Conservation (phyloP, 2,329 filamentous ascomycete species). For the Chrysoporthe puriensis region DNA sequence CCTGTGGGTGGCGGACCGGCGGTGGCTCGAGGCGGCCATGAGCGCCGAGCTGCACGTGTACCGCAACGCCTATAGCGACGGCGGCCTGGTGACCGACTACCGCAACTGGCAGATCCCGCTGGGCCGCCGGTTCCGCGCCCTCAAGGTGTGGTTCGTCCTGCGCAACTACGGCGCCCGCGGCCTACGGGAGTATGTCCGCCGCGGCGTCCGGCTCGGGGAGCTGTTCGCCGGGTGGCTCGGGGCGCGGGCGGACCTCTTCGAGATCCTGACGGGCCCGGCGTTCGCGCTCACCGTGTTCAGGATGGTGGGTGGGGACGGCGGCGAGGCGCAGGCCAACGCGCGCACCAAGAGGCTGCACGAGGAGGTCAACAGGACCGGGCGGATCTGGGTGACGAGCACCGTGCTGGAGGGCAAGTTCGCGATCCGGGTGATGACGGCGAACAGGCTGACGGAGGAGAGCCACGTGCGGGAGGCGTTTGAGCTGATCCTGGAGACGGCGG, state of each 20-base stretch:
- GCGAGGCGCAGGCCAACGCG: constrained; percentile 60
- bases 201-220: constrained; percentile 71
- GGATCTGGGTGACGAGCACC: constrained; percentile 80
- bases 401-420: constrained; percentile 74
- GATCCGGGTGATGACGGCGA: constrained; percentile 80
- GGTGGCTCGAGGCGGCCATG: constrained; percentile 78
- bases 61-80: constrained; percentile 78
- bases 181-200: constrained; percentile 72
- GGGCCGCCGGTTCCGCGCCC: constrained; percentile 80
- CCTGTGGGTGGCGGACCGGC: constrained; percentile 76
- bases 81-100: constrained; percentile 88
- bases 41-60: constrained; percentile 70
- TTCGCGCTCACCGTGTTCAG: constrained; percentile 82
- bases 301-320: constrained; percentile 45
- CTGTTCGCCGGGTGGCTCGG: constrained; percentile 66
- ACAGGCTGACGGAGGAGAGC: constrained; percentile 69
- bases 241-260: constrained; percentile 70
- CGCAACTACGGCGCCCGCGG: constrained; percentile 76
- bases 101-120: constrained; percentile 97
- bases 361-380: constrained; percentile 70
- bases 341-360: constrained; percentile 78
- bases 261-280: constrained; percentile 71
- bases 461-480: constrained; percentile 76
- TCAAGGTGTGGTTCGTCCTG: constrained; percentile 96
- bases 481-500: constrained; percentile 67